Conservation (phyloP, 2,329 filamentous ascomycete genomes). For the Penicillium psychrosexuale region DNA sequence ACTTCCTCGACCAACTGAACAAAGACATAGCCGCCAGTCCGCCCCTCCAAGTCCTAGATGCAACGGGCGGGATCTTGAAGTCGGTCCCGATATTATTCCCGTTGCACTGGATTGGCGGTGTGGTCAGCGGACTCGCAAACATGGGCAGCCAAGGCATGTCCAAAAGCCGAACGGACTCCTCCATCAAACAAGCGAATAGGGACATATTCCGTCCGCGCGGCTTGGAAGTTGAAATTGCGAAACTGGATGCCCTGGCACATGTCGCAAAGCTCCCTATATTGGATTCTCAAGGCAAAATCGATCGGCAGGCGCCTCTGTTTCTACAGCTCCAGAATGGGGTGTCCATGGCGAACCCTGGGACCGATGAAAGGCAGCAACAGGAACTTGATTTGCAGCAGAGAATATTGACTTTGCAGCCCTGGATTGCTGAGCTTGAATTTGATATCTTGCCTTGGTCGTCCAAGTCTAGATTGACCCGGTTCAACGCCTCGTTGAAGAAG, state of each 20-base stretch:
- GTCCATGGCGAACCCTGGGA: not conserved
- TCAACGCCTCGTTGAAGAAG: constrained; percentile 26
- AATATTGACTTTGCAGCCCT: constrained; percentile 22
- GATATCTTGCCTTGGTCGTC: constrained; percentile 21
- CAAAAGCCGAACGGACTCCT: constrained; percentile 24
- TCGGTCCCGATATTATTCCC: constrained; percentile 25
- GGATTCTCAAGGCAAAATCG: constrained; percentile 23
- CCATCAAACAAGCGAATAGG: constrained; percentile 23
- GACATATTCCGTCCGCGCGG: constrained; percentile 27
- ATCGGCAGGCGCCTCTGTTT: constrained; percentile 17
- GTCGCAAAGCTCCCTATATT: constrained; percentile 27
- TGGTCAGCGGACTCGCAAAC: constrained; percentile 24
- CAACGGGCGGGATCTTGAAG: constrained; percentile 25
- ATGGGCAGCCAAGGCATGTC: constrained; percentile 20
- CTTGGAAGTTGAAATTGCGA: constrained; percentile 27
- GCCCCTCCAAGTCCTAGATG: constrained; percentile 27
- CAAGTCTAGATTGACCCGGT: constrained; percentile 22
- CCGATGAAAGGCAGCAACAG: constrained; percentile 1
- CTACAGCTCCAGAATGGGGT: constrained; percentile 9
- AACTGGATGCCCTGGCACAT: constrained; percentile 27
- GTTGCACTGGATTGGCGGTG: constrained; percentile 24
- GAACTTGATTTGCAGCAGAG: constrained; percentile 12
- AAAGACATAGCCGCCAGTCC: constrained; percentile 24
- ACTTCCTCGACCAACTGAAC: constrained; percentile 29
- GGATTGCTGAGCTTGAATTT: constrained; percentile 27